Evolutionary conservation across 169 alveolate genomes (phyloP).

Genomic region (Perkinsus chesapeaki): DNA sequence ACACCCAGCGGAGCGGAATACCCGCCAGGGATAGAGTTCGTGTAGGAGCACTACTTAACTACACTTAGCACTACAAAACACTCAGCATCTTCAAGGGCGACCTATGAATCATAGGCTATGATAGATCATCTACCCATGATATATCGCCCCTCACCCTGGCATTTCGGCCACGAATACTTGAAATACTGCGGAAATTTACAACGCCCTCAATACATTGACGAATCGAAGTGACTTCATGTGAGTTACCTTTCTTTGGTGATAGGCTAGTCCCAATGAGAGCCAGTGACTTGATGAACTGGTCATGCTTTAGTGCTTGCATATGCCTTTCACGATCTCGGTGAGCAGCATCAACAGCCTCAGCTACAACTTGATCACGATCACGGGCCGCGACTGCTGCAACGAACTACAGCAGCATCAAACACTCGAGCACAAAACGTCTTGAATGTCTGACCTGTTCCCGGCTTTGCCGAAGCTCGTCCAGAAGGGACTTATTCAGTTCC

Average conservation of each 20-base stretch:
- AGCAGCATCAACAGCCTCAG: neutral
- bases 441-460: neutral
- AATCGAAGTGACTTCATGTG: no score
- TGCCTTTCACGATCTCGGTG: neutral
- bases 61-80: neutral
- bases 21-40: neutral
- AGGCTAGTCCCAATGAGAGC: neutral
- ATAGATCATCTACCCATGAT: no score
- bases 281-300: neutral
- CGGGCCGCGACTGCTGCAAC: neutral
- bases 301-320: neutral
- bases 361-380: neutral
- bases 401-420: neutral
- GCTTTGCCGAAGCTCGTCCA: neutral
- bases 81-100: neutral
- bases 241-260: neutral
- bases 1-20: no score
- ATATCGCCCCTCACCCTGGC: no score
- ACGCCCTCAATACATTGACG: no score
- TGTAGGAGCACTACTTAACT: neutral
- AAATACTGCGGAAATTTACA: no score
- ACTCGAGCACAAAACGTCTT: neutral
- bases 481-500: neutral
- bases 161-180: no score
- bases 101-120: neutral